Base-by-base conservation (phyloP, 2,329 filamentous ascomycete species). In the Penicillium sp. region DNA sequence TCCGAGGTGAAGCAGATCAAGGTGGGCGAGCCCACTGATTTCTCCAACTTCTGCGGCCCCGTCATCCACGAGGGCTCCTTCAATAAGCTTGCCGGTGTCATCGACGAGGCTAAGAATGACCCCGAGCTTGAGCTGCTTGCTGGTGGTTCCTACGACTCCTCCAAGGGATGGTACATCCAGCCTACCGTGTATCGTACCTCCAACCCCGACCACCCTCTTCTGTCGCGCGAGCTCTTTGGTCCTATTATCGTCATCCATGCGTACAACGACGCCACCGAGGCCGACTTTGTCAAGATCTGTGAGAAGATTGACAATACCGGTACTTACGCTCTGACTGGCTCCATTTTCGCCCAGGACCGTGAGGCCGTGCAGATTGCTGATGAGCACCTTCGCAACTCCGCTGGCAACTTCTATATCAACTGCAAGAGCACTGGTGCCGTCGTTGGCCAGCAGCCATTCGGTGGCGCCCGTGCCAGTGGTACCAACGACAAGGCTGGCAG, bases 51-150 rank as follows among this genome's bases (percentile, higher is more conserved):
- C 81, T 87, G 93, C 71, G 92, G 92, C 10, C 92, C 92, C 25
- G 92, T 96, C 60, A 96, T 96, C 76, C 92, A 96, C 80, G 84
- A 88, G 65, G 85, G 82, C 11, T 90, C 89, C 11, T 96, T 96
- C 83, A 87, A 92, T 76, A 94, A 93, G 78, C 85, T 96, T 2
- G 84, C 86, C 0, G 83, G 83, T 22, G 89, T 89, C 57, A 96
- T 96, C 66, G 90, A 95, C 61, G 86, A 85, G 35, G 90, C 92
- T n/a, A 92, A 92, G 79, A 82, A 83, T 8, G 92, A 96, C 76
- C 78, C 81, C 8, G 86, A 90, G 66, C 84, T 96, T 14, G 84
- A 90, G 75, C 83, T 94, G 2, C 76, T 96, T 16, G 85, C 84
- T 1, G 93, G 92, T 46, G 92, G 92, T 65, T 88, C 84, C 68